phyloP scores from a whole-genome alignment of 441 rosid species.

The Corymbia citriodora region DNA sequence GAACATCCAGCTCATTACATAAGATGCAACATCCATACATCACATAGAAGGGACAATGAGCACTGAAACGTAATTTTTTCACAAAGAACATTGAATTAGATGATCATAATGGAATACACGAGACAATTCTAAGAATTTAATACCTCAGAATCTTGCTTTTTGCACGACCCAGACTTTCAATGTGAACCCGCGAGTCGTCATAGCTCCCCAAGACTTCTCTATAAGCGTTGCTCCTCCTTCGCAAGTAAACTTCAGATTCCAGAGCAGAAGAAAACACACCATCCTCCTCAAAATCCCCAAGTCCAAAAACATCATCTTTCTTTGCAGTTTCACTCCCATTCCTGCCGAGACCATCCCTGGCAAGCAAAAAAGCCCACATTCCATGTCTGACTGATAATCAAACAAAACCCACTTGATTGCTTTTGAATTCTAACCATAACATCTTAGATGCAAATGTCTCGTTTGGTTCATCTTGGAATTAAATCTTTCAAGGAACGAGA shows the following conservation, averaged over 20 bases:
- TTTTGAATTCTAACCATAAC: background rate
- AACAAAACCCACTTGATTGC: background rate
- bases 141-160: conserved; percentile 56
- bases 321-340: background rate
- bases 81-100: background rate
- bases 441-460: background rate
- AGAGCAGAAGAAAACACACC: background rate
- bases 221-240: conserved; percentile 14
- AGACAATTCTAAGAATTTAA: background rate
- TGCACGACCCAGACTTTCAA: conserved; percentile 26
- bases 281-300: background rate
- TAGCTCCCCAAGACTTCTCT: conserved; percentile 43
- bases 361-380: background rate
- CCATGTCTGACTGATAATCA: background rate
- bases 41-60: background rate
- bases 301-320: background rate
- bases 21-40: background rate
- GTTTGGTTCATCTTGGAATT: background rate
- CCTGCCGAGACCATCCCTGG: background rate
- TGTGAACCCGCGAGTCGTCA: conserved; percentile 22
- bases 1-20: background rate
- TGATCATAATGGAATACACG: background rate
- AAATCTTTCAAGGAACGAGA: background rate
- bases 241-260: background rate
- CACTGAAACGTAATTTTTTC: background rate